Evolutionary conservation across 257 asterid genomes (phyloP), one percentile per base, ranked within the genome.

Genomic region (Datura wrightii): DNA sequence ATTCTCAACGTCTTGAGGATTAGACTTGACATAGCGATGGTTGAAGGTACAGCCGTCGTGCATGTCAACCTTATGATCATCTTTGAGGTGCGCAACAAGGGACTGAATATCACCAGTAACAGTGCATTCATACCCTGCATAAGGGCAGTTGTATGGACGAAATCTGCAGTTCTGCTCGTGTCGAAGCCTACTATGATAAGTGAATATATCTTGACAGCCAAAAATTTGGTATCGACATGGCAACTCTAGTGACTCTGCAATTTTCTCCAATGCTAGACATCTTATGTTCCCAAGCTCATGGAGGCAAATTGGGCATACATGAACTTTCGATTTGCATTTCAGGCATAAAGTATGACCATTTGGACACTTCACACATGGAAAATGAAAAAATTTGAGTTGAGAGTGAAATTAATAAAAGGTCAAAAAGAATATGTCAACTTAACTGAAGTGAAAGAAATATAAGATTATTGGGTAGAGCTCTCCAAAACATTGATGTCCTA

Each of bases 241-340:
- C 74, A 89, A 66, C 54, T 87, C 90, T 50, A 89, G 81, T 58
- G 92, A 87, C 79, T 84, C 92, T 36, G 92, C 87, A 13, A 87
- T 85, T 87, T 85, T 89, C 89, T 89, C 90, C 86, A 89, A 84
- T 39, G 90, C 92, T 85, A 89, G 60, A 80, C 89, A 87, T 80
- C 92, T 86, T 84, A 89, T 89, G 89, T 89, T 87, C 59, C 92
- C 92, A 84, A 89, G 92, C 60, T 89, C 92, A 34, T 86, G 89
- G 63, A 87, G 89, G 67, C 92, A 89, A 42, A 87, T 86, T 79
- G 92, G 92, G 84, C 92, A 89, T 59, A 54, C 58, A 7, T 14
- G 86, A 44, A 88, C 86, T 83, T 82, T 82, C 7, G 83, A 56
- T 83, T 88, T 88, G 84, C 90, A 88, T 62, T 78, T 86, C 31